Evolutionary conservation across 345 rosid genomes (phyloP), one percentile per base, ranked within the genome.

Genomic region (Salix brachista): DNA sequence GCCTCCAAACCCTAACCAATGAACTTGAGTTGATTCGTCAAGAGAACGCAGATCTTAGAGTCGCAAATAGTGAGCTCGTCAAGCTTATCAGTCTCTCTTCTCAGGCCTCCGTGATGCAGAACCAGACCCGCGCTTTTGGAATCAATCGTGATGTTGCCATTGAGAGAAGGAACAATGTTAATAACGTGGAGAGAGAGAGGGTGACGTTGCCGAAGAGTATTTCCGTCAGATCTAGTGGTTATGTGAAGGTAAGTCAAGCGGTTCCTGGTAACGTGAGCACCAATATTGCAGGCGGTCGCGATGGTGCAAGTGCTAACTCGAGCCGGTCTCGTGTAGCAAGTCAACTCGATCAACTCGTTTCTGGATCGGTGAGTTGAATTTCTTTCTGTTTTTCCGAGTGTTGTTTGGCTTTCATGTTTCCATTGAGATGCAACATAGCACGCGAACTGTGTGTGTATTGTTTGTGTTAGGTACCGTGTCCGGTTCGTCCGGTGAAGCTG

Each of bases 1-100:
- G 90, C 13, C 92, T 93, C 65, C 87, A 79, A 32, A 78, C 80
- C 32, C 83, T 91, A 17, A 65, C 75, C 16, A 26, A 64, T 44
- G 76, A 78, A 37, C 74, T 78, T 28, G 71, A 71, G 21, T 36
- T 36, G 37, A 72, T 72, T 25, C 81, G 77, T 19, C 67, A 56
- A 23, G 81, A 78, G 46, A 78, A 78, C 48, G 67, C 54, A 26
- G 73, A 78, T 39, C 81, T 78, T 77, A 46, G 67, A 34, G 23
- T 67, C 14, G 67, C 72, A 0, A 78, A 78, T n/a, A 28, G n/a
- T 23, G 76, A 72, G 72, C 72, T 78, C 1, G 32, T 67, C 60
- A 65, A 52, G 58, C 70, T 78, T 50, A 56, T 72, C 16, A 78
- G 32, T 58, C 80, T 85, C 69, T 83, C 92, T 2, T 87, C 90